Base-by-base conservation (phyloP, 2,329 filamentous ascomycete genomes). In the Magnaporthiopsis poae region DNA sequence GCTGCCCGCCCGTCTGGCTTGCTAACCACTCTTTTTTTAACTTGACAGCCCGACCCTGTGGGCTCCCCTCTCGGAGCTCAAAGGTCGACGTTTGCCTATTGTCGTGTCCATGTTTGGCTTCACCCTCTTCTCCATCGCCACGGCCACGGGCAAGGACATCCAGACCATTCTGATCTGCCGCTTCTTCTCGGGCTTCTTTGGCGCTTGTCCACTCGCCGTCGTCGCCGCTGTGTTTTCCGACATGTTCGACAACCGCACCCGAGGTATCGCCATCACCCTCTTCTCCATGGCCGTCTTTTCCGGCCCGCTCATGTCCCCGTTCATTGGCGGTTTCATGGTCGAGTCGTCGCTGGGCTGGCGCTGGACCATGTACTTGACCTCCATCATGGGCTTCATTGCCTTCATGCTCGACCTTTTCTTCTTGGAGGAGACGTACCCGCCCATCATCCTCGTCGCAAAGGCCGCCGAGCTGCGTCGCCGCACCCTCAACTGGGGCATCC, bases 101-200 rank as follows among this genome's bases (percentile, higher is more conserved):
- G 77, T 88, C 39, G 68, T 87, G 33, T 75, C 84, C 71, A 87
- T 88, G 83, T 86, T 89, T 72, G 87, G 86, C 56, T 91, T 92
- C 74, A 88, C 87, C 67, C 75, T 91, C 69, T 87, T 90, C 75
- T 86, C 86, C 63, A 81, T 90, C 67, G 86, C 83, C 5, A 82
- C 86, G 63, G 89, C 86, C 9, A 85, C 85, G 3, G 83, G 82
- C 68, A 87, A 90, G 71, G 88, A 88, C 68, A 81, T 92, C 62
- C 87, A 88, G 72, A 87, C 88, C 0, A 79, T 94, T 27, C 79
- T 90, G 31, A 82, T 92, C 67, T 87, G 86, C 72, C 86, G 90
- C 18, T 91, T 94, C 78, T 90, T 92, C 71, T 79, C 80, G 68
- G 90, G 90, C 63, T 89, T 90, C 74, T 89, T 89, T 69, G 89